Percentiles rank a stretch among this genome's conserved stretches.
These are phyloP conservation scores for Ophiostoma perfectum DNA, from an alignment of 2,329 filamentous ascomycete genomes.

Conservation along the genomic window DNA sequence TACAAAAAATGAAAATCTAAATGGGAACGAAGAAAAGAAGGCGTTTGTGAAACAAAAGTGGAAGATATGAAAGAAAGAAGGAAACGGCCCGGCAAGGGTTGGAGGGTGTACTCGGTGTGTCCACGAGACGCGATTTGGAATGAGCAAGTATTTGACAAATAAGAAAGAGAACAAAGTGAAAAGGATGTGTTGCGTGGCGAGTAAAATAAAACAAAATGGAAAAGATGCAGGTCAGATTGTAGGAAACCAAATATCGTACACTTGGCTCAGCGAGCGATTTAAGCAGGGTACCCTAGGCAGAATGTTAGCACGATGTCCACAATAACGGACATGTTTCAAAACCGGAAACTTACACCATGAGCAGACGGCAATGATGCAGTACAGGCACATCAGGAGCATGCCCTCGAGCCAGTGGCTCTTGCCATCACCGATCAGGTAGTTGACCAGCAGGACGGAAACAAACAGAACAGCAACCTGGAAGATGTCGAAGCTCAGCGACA, in stretches of 20 bases:
- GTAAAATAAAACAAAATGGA: neutral
- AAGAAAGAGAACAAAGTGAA: neutral
- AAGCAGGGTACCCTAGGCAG: conserved; percentile 22
- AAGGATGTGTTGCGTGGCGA: neutral
- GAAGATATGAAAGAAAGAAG: neutral
- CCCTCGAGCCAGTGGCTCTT: conserved; percentile 80
- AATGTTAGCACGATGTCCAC: conserved; percentile 4
- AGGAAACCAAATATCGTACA: neutral
- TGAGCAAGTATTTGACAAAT: too few species aligned
- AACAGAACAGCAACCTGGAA: conserved; percentile 87
- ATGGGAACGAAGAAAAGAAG: neutral
- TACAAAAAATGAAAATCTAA: conserved; percentile 15
- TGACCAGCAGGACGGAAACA: conserved; percentile 75
- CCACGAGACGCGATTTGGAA: neutral
- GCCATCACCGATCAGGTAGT: conserved; percentile 79
- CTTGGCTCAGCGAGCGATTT: neutral
- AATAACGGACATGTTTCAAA: neutral
- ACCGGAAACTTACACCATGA: conserved; percentile 46
- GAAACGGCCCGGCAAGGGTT: neutral
- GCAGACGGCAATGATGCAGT: conserved; percentile 70
- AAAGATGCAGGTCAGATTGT: too few species aligned
- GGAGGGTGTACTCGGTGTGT: neutral
- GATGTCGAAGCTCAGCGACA: conserved; percentile 79
- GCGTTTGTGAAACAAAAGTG: too few species aligned
- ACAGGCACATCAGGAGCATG: conserved; percentile 67